These are phyloP conservation scores for Leccinum variicolor DNA, from an alignment of 768 basidiomycete species.

Conservation along the genomic window DNA sequence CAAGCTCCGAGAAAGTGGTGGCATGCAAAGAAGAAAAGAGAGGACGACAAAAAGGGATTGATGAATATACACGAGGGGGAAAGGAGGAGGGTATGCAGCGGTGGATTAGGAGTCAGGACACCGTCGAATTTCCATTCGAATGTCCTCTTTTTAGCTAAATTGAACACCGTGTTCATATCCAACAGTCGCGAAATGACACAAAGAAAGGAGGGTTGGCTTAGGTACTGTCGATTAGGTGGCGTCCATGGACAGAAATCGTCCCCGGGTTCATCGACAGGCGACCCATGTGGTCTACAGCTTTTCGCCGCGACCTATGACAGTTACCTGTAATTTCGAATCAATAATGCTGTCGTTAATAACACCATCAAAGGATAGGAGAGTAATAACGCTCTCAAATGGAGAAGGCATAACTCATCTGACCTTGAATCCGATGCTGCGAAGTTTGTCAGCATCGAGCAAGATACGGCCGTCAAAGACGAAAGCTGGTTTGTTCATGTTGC, in stretches of 20 bases:
- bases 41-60: neutral
- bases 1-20: neutral
- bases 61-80: neutral
- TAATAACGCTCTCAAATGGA: neutral
- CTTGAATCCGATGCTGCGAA: slow-evolving; percentile 89
- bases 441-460: slow-evolving; percentile 75
- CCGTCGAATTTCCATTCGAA: neutral
- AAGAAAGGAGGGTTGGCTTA: neutral
- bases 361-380: slow-evolving; percentile 2
- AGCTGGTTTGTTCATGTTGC: slow-evolving; percentile 94
- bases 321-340: slow-evolving; percentile 38
- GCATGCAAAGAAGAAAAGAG: neutral
- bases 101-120: neutral
- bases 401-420: slow-evolving; percentile 32
- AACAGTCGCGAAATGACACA: neutral
- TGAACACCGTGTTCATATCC: neutral
- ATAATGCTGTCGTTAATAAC: slow-evolving; percentile 4
- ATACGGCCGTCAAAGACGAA: slow-evolving; percentile 95
- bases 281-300: slow-evolving; percentile 25
- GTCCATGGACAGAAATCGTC: neutral
- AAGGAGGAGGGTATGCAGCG: neutral
- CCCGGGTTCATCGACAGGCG: neutral
- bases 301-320: slow-evolving; percentile 57
- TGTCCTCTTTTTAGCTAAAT: slow-evolving; percentile 13
- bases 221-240: slow-evolving; percentile 12